These are phyloP conservation scores for Amanita muscaria DNA, from an alignment of 768 basidiomycete genomes.

Conservation along the genomic window DNA sequence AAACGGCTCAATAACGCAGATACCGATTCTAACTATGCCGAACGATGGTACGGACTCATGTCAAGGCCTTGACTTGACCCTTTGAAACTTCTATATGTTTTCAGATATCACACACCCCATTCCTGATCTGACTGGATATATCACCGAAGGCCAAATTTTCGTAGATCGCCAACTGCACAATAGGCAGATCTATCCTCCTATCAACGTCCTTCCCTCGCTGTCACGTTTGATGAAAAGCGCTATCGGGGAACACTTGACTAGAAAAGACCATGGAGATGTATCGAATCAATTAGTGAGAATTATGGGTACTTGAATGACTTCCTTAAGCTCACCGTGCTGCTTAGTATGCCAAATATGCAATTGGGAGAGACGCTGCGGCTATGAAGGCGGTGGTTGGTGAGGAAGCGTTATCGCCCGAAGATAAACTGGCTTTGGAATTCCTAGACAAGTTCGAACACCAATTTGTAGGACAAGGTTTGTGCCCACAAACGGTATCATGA, in stretches of 20 bases:
- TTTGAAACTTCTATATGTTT: slow-evolving; percentile 23
- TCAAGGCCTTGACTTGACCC: too few species aligned
- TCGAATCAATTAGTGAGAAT: slow-evolving; percentile 89
- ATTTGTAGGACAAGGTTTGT: slow-evolving; percentile 91
- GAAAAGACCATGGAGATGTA: slow-evolving; percentile 98
- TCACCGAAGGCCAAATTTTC: slow-evolving; percentile 98
- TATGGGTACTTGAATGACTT: neutral
- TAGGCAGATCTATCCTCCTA: slow-evolving; percentile 96
- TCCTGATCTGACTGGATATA: slow-evolving; percentile 98
- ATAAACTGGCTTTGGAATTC: slow-evolving; percentile 96
- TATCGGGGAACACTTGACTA: slow-evolving; percentile 93
- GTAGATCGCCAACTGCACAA: slow-evolving; percentile 97
- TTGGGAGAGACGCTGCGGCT: slow-evolving; percentile 90
- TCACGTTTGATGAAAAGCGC: slow-evolving; percentile 99
- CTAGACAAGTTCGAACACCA: slow-evolving; percentile 95
- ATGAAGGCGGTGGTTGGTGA: slow-evolving; percentile 99
- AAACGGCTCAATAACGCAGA: slow-evolving; percentile 99
- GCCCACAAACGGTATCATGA: slow-evolving; percentile 1
- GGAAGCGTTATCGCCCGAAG: slow-evolving; percentile 90
- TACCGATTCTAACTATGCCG: slow-evolving; percentile 99
- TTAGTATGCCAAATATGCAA: slow-evolving; percentile 96
- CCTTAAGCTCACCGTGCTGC: slow-evolving; percentile 5
- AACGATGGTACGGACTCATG: slow-evolving; percentile 99
- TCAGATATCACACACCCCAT: slow-evolving; percentile 99
- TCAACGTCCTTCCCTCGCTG: slow-evolving; percentile 97